A percentile compares a stretch with the other conserved stretches of the same genome.
These are phyloP conservation scores for Penicillium odoratum DNA, from an alignment of 495 filamentous ascomycete species.

Conservation along the genomic window DNA sequence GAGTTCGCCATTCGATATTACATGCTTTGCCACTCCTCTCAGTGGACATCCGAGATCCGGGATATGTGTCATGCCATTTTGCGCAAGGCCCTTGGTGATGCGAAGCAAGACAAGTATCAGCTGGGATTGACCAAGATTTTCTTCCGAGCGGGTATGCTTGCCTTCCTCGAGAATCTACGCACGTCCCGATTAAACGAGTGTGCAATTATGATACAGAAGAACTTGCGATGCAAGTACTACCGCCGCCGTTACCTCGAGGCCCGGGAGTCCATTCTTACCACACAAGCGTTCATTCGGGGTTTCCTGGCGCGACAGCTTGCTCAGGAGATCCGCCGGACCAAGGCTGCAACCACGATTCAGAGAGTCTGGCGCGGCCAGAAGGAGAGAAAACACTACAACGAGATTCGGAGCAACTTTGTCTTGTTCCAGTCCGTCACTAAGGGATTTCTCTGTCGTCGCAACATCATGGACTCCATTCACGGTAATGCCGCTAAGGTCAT, in stretches of 20 bases:
- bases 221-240: conserved; percentile 92
- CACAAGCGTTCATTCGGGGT: conserved; percentile 74
- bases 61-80: conserved; percentile 92
- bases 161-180: conserved; percentile 91
- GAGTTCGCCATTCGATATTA: conserved; percentile 98
- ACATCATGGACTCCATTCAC: conserved; percentile 88
- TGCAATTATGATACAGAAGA: conserved; percentile 99
- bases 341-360: conserved; percentile 91
- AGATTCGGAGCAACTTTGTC: conserved; percentile 78
- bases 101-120: conserved; percentile 91
- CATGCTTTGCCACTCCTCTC: conserved; percentile 88
- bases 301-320: conserved; percentile 74
- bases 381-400: conserved; percentile 73
- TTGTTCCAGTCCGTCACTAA: conserved; percentile 85
- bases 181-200: conserved; percentile 89
- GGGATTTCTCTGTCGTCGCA: conserved; percentile 82
- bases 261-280: conserved; percentile 71
- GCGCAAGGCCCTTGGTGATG: conserved; percentile 80
- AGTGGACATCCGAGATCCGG: conserved; percentile 92
- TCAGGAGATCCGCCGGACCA: conserved; percentile 76
- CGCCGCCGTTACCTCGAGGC: conserved; percentile 89
- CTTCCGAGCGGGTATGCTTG: conserved; percentile 98
- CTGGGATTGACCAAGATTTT: conserved; percentile 97
- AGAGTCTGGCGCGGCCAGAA: conserved; percentile 90
- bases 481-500: conserved; percentile 91